phyloP scores from a whole-genome alignment of 345 rosid genomes.

The Ceriops decandra region DNA sequence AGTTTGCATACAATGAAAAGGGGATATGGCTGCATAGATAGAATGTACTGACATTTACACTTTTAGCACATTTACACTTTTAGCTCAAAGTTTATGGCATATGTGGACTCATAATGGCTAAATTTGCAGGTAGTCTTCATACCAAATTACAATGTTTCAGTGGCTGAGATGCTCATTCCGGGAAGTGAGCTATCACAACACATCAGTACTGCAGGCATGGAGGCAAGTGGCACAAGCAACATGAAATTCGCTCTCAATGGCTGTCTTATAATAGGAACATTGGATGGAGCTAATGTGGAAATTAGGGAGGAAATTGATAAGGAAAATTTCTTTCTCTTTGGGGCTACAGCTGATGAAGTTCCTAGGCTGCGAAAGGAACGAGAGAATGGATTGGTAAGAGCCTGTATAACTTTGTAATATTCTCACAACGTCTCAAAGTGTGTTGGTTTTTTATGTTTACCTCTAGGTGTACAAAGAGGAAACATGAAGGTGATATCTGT shows the following conservation, averaged over 20 bases:
- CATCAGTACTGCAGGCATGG: slow-evolving; percentile 99
- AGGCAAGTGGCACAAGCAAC: slow-evolving; percentile 99
- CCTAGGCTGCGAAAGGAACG: slow-evolving; percentile 76
- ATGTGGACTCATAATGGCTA: not conserved
- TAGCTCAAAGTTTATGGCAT: not conserved
- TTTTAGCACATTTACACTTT: not conserved
- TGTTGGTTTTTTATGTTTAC: too few species aligned
- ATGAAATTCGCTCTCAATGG: slow-evolving; percentile 96
- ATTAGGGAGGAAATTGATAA: slow-evolving; percentile 88
- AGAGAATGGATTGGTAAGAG: slow-evolving; percentile 73
- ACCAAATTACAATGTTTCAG: slow-evolving; percentile 95
- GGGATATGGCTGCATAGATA: not conserved
- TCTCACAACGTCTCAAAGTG: too few species aligned
- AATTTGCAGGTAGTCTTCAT: slow-evolving; percentile 80
- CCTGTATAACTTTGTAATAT: too few species aligned
- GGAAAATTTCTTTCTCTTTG: slow-evolving; percentile 91
- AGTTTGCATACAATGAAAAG: too few species aligned
- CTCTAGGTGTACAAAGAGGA: too few species aligned
- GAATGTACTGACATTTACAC: not conserved
- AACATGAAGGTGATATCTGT: too few species aligned
- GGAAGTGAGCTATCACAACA: slow-evolving; percentile 98
- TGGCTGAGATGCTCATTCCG: slow-evolving; percentile 91
- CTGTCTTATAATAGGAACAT: slow-evolving; percentile 91
- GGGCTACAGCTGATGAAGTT: slow-evolving; percentile 89
- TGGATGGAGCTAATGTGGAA: slow-evolving; percentile 98